Conservation (phyloP, 768 basidiomycete genomes). For the Boletales sp. region DNA sequence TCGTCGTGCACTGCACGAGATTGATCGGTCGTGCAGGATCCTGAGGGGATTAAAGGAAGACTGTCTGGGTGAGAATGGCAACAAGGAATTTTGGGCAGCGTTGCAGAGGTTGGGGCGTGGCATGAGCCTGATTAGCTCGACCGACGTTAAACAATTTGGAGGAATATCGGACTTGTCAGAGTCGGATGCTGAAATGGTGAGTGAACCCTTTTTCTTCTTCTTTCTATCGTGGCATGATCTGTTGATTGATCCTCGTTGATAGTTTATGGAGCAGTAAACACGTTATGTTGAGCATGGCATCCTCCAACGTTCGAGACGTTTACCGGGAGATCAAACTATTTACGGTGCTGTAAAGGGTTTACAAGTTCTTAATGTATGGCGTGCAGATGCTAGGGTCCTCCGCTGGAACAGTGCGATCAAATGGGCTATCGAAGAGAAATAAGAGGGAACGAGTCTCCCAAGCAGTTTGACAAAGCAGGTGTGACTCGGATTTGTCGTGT, state of each 20-base stretch:
- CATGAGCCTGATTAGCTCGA: conserved; percentile 58
- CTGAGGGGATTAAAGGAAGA: conserved; percentile 52
- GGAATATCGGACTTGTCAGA: conserved; percentile 58
- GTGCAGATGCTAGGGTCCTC: too few species aligned
- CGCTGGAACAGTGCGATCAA: too few species aligned
- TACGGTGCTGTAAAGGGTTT: too few species aligned
- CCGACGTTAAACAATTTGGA: conserved; percentile 59
- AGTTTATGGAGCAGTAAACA: conserved; percentile 25
- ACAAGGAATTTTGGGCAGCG: conserved; percentile 63
- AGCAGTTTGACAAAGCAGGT: too few species aligned
- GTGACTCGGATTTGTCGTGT: background rate
- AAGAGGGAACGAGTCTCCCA: too few species aligned
- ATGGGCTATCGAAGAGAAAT: too few species aligned
- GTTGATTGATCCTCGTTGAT: background rate
- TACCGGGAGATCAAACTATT: too few species aligned
- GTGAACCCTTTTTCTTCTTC: conserved; percentile 12
- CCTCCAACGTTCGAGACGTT: too few species aligned
- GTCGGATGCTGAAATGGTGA: conserved; percentile 50
- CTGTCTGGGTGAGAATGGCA: conserved; percentile 55
- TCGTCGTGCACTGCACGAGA: background rate
- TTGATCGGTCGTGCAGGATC: conserved; percentile 44
- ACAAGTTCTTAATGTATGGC: too few species aligned
- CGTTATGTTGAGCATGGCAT: too few species aligned
- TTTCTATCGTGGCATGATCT: background rate
- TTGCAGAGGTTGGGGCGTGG: conserved; percentile 47